Evolutionary conservation across 2,329 filamentous ascomycete genomes (phyloP).

Genomic region (Apiospora arundinis): DNA sequence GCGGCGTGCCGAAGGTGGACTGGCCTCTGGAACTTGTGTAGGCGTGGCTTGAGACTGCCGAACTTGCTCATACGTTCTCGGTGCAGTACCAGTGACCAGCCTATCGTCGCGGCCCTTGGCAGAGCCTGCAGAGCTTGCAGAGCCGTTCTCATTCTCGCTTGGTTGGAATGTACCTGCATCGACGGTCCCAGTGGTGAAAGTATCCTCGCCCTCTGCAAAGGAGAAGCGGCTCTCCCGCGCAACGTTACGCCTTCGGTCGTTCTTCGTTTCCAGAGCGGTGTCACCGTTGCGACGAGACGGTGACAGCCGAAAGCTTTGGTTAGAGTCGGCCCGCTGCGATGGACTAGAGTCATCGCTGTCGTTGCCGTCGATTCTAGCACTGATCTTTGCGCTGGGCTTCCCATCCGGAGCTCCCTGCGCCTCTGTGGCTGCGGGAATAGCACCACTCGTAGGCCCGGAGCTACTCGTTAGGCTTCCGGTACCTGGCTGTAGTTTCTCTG

Average conservation of each 20-base stretch:
- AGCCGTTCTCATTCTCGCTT: neutral
- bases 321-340: neutral
- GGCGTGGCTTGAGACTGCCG: slow-evolving; percentile 12
- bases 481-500: neutral
- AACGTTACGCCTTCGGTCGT: neutral
- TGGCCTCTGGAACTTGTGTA: neutral
- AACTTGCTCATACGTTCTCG: slow-evolving; percentile 16
- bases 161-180: neutral
- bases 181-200: neutral
- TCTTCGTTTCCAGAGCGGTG: neutral
- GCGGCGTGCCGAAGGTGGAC: neutral
- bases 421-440: neutral
- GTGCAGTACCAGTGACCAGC: too few species aligned
- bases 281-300: neutral
- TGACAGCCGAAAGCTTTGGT: neutral
- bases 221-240: slow-evolving; percentile 22
- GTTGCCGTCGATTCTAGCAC: neutral
- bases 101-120: neutral
- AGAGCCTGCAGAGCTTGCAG: neutral
- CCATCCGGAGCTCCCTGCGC: neutral
- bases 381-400: neutral
- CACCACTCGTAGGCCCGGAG: too few species aligned
- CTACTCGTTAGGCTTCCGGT: neutral
- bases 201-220: slow-evolving; percentile 21
- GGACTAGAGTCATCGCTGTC: neutral